These are phyloP conservation scores for Curvularia lunata DNA, from an alignment of 2,329 filamentous ascomycete species.

Conservation along the genomic window DNA sequence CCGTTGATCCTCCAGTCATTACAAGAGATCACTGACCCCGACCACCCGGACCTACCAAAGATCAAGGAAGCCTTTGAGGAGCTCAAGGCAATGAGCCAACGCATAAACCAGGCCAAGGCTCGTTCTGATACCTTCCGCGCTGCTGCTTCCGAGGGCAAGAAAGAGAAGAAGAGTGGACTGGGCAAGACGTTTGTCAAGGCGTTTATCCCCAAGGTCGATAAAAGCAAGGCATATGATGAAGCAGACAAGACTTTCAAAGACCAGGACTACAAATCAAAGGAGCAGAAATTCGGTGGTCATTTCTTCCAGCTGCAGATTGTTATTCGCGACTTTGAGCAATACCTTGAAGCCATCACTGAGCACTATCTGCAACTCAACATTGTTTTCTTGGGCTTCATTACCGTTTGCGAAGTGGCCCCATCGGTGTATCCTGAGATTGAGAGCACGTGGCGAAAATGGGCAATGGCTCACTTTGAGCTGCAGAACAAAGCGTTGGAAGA, in stretches of 20 bases:
- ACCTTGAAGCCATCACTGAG: conserved; percentile 79
- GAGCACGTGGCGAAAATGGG: conserved; percentile 93
- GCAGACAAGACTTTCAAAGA: conserved; percentile 74
- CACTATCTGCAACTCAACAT: conserved; percentile 82
- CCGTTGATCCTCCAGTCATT: conserved; percentile 83
- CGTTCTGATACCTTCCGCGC: conserved; percentile 80
- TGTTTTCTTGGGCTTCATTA: conserved; percentile 81
- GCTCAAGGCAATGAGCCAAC: conserved; percentile 64
- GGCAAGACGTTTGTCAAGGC: conserved; percentile 85
- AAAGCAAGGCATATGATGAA: conserved; percentile 74
- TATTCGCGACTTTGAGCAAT: conserved; percentile 90
- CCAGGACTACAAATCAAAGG: conserved; percentile 76
- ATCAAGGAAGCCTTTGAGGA: conserved; percentile 78
- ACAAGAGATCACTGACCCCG: conserved; percentile 75
- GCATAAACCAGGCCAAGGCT: conserved; percentile 94
- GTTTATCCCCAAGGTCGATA: conserved; percentile 87
- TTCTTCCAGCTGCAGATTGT: conserved; percentile 92
- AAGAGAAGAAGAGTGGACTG: conserved; percentile 42
- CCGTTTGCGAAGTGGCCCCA: conserved; percentile 73
- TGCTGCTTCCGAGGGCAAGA: conserved; percentile 45
- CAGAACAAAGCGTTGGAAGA: conserved; percentile 82
- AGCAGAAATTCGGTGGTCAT: conserved; percentile 89
- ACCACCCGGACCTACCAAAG: conserved; percentile 80
- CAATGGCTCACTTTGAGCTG: conserved; percentile 84
- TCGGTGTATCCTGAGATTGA: conserved; percentile 76